These are phyloP conservation scores for Myochromella boudieri DNA, from an alignment of 768 basidiomycete genomes.

Conservation along the genomic window DNA sequence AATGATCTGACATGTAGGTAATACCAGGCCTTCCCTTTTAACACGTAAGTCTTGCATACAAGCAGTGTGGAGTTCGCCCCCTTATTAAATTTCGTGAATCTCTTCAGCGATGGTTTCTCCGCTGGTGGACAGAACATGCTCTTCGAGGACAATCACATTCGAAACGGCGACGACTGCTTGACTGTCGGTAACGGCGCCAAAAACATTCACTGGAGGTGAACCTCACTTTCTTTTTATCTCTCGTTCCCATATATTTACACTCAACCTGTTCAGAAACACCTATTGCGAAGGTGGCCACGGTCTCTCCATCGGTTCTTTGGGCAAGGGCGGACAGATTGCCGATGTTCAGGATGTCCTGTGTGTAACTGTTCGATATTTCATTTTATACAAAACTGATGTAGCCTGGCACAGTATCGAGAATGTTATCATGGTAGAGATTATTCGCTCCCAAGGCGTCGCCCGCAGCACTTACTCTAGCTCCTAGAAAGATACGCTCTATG, in stretches of 20 bases:
- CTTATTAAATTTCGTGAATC: not conserved
- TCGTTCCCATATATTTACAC: not conserved
- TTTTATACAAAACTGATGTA: not conserved
- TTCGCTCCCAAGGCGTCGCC: not conserved
- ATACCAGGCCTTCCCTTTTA: constrained; percentile 55
- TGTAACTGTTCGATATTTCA: constrained; percentile 15
- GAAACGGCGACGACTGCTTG: constrained; percentile 64
- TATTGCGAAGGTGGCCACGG: constrained; percentile 62
- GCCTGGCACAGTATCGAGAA: constrained; percentile 39
- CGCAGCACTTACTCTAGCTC: not conserved
- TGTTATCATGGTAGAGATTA: constrained; percentile 37
- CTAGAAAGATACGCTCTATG: constrained; percentile 53
- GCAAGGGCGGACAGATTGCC: constrained; percentile 43
- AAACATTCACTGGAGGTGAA: constrained; percentile 49
- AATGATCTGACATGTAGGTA: not conserved
- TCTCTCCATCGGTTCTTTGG: constrained; percentile 56
- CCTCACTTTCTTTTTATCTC: not conserved
- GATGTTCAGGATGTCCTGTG: constrained; percentile 59
- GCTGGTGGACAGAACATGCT: constrained; percentile 56
- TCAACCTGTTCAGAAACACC: constrained; percentile 33
- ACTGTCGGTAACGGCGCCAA: constrained; percentile 57
- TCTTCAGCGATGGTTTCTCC: constrained; percentile 40
- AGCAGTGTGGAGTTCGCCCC: too few species aligned
- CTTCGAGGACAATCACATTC: constrained; percentile 57
- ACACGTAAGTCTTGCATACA: constrained; percentile 47